Conservation (phyloP, 257 asterid genomes). For the Anisodus acutangulus region DNA sequence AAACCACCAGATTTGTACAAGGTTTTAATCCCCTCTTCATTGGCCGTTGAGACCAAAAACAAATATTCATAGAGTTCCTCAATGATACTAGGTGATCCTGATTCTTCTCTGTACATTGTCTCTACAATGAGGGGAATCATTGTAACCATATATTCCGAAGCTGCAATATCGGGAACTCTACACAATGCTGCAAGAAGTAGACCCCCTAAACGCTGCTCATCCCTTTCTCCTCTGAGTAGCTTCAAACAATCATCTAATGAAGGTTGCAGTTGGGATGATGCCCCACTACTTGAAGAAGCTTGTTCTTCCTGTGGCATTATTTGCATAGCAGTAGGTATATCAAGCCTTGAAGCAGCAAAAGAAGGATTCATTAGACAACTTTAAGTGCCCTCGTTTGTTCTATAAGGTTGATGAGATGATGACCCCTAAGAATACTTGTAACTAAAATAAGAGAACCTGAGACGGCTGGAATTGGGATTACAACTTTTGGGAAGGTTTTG, state of each 20-base stretch:
- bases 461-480: no score
- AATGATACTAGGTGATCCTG: conserved; percentile 42
- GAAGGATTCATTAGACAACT: no score
- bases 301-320: background rate
- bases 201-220: conserved; percentile 82
- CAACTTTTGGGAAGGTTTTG: no score
- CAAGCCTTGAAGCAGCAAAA: no score
- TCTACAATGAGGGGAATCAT: conserved; percentile 60
- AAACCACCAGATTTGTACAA: conserved; percentile 66
- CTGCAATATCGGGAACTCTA: conserved; percentile 71
- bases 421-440: no score
- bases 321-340: no score
- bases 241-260: conserved; percentile 61
- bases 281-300: conserved; percentile 24
- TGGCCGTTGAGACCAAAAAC: conserved; percentile 60
- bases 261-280: conserved; percentile 35
- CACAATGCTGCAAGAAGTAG: conserved; percentile 73
- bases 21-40: conserved; percentile 54
- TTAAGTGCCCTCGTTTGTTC: no score
- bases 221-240: conserved; percentile 67
- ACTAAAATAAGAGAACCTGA: no score
- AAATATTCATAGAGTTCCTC: conserved; percentile 79
- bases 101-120: conserved; percentile 55
- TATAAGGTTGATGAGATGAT: no score
- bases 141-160: conserved; percentile 61